Base-by-base conservation (phyloP, 1,284 basidiomycete genomes). In the Tilletia setariae region DNA sequence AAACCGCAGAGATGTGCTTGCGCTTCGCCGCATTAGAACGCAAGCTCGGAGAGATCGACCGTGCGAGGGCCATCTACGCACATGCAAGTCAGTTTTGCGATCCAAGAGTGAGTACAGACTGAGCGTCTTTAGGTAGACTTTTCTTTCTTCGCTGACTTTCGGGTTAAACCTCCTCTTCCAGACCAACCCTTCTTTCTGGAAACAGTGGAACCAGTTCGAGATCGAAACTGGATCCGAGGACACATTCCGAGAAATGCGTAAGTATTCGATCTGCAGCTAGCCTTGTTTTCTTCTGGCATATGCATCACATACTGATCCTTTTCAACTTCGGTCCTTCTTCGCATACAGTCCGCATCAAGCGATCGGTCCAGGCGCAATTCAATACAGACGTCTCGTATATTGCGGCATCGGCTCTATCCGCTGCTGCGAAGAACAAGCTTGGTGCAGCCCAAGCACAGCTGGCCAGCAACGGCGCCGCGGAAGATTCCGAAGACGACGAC, bases 41-140 rank as follows among this genome's bases (percentile, higher is more conserved):
- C 77, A 98, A 99, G 84, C 88, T 99, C 44, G 96, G 96, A 71
- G 96, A 99, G 85, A 96, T 98, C 82, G 96, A 99, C 84, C 88
- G 96, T 46, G 96, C 95, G 7, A 89, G 96, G 66, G 91, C 94
- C 0, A 91, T 98, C 77, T 98, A 96, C 79, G 94, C 93, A 0
- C 94, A 99, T 81, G 94, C 94, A 0, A 93, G 91, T 35, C 96
- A 98, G 81, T 98, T 98, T 87, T 98, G 94, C 84, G 96, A 98
- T 82, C 94, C 95, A 21, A 88, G 95, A 43, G 88, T 91, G 72
- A 47, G 74, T 73, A 32, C 2, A 40, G 6, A 40, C 16, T 40
- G 6, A 40, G 15, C 2, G 28, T 61, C 28, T 9, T 3, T 9
- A 2, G n/a, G 49, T 30, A n/a, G 56, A n/a, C 28, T 59, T 16